These are phyloP conservation scores for Penicillium sp. DNA, from an alignment of 2,329 filamentous ascomycete species.

Conservation along the genomic window DNA sequence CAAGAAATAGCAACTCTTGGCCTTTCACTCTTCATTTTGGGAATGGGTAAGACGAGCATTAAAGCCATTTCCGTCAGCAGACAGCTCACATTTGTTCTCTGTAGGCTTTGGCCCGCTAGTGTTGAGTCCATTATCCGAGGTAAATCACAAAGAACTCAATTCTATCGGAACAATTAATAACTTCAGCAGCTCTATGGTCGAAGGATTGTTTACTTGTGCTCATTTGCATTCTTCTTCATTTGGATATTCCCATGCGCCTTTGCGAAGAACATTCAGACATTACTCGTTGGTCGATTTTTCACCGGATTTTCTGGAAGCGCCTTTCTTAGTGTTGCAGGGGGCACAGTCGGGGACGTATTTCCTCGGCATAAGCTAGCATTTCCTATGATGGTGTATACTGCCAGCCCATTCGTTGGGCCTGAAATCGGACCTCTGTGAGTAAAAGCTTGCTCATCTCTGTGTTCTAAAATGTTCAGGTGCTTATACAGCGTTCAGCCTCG, in stretches of 20 bases:
- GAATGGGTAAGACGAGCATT: too few relatives aligned
- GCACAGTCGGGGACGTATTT: constrained; percentile 81
- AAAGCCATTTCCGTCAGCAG: too few relatives aligned
- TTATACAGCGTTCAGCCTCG: too few relatives aligned
- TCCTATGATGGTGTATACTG: constrained; percentile 82
- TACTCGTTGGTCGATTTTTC: constrained; percentile 76
- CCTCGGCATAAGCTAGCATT: constrained; percentile 64
- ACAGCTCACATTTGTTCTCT: too few relatives aligned
- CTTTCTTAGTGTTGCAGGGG: constrained; percentile 69
- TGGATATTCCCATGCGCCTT: constrained; percentile 81
- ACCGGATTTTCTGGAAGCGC: constrained; percentile 48
- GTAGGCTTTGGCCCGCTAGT: too few relatives aligned
- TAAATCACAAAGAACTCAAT: too few relatives aligned
- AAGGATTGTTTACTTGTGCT: constrained; percentile 73
- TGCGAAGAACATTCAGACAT: constrained; percentile 73
- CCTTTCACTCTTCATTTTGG: too few relatives aligned
- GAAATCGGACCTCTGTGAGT: constrained; percentile 54
- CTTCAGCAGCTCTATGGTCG: constrained; percentile 87
- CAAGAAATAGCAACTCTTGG: too few relatives aligned
- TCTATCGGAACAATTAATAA: too few relatives aligned
- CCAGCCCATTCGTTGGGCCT: constrained; percentile 59
- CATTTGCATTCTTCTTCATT: constrained; percentile 71
- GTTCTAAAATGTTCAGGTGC: too few relatives aligned
- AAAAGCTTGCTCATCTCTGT: too few relatives aligned
- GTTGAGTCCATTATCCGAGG: too few relatives aligned